These are phyloP conservation scores for Leucocoprinus birnbaumii DNA, from an alignment of 768 basidiomycete genomes.

Conservation along the genomic window DNA sequence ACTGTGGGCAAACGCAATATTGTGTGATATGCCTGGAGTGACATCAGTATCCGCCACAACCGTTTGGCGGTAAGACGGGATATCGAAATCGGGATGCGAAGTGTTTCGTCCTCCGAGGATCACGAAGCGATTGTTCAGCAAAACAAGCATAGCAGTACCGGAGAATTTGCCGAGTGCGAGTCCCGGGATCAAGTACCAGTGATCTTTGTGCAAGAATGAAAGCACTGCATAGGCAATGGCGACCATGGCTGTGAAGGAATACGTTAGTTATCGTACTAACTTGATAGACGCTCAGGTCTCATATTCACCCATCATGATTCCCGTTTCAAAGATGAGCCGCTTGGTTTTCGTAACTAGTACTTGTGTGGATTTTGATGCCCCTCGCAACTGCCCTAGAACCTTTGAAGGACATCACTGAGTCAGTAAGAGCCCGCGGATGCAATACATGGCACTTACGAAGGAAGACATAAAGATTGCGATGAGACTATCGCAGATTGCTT, in stretches of 20 bases:
- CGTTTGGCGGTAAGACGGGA: not conserved
- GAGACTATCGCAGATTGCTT: not conserved
- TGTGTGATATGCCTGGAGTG: not conserved
- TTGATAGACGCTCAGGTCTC: not conserved
- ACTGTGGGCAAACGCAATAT: not conserved
- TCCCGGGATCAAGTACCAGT: not conserved
- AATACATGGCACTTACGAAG: not conserved
- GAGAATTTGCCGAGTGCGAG: conserved; percentile 1
- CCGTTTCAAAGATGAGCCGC: conserved; percentile 5
- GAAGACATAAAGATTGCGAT: conserved; percentile 4
- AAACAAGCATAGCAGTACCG: conserved; percentile 2
- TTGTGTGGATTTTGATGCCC: not conserved
- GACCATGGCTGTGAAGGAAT: not conserved
- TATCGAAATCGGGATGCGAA: not conserved
- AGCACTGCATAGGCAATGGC: not conserved
- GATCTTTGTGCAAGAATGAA: not conserved
- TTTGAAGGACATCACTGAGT: not conserved
- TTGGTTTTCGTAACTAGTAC: not conserved
- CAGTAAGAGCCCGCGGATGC: not conserved
- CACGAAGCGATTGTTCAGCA: conserved; percentile 4
- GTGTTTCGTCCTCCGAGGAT: conserved; percentile 2
- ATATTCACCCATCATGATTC: not conserved
- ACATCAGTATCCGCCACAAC: not conserved
- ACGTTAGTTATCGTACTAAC: not conserved
- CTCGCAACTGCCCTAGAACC: not conserved